Evolutionary conservation across 164 flowering plant genomes (phyloP).

Genomic region (Magnolia kwangsiensis): DNA sequence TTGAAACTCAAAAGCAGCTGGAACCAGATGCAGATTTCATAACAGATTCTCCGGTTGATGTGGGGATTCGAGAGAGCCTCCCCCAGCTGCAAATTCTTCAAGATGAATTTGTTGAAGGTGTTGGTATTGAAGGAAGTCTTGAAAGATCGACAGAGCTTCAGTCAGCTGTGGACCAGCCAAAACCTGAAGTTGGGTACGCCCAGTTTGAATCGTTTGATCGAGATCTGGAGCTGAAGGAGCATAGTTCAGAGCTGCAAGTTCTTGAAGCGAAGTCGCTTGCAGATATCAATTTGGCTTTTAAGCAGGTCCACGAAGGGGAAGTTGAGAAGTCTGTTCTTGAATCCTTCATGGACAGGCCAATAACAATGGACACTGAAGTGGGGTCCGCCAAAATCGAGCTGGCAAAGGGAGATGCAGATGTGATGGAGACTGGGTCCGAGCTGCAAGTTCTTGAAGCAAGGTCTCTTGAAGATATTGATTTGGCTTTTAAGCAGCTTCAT

Average conservation of each 20-base stretch:
- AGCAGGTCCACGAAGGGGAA: slow-evolving; percentile 6
- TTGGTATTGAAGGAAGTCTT: not conserved
- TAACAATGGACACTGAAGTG: not conserved
- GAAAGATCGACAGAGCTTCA: slow-evolving; percentile 3
- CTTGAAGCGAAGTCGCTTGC: slow-evolving; percentile 20
- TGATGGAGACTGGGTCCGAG: slow-evolving; percentile 4
- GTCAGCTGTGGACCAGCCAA: slow-evolving; percentile 2
- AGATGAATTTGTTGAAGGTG: slow-evolving; percentile 14
- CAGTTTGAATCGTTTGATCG: not conserved
- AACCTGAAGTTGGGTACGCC: not conserved
- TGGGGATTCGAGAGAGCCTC: slow-evolving; percentile 7
- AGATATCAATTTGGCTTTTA: slow-evolving; percentile 18
- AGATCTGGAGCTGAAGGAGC: slow-evolving; percentile 3
- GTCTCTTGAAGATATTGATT: slow-evolving; percentile 9
- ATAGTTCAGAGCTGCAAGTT: slow-evolving; percentile 7
- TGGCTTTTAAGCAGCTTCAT: slow-evolving; percentile 5
- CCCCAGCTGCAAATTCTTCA: slow-evolving; percentile 3
- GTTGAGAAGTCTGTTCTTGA: not conserved
- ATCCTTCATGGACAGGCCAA: not conserved
- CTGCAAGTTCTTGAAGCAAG: slow-evolving; percentile 17
- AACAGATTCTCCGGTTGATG: not conserved
- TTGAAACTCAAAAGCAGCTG: not conserved
- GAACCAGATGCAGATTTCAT: not conserved
- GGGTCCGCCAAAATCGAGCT: not conserved
- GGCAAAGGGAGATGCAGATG: not conserved